Evolutionary conservation across 768 basidiomycete species (phyloP).

Genomic region (Termitomyces sp.): DNA sequence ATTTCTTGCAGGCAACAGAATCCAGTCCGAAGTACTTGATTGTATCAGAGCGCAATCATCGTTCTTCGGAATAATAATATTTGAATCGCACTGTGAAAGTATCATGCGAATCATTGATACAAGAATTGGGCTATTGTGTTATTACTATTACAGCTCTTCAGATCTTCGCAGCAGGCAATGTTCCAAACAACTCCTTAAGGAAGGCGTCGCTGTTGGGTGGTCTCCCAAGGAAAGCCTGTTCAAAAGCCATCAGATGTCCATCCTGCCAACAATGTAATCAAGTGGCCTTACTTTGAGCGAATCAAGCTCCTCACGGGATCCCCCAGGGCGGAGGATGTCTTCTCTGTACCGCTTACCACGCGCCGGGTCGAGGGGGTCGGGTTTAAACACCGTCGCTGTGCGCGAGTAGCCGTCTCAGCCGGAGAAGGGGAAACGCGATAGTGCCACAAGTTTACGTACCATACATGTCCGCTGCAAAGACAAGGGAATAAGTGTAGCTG

Average conservation of each 20-base stretch:
- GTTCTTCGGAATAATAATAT: not conserved
- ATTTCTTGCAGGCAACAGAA: too few relatives aligned
- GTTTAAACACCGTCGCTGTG: constrained; percentile 72
- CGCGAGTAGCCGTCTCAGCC: not conserved
- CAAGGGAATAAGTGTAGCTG: constrained; percentile 69
- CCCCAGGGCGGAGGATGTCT: constrained; percentile 71
- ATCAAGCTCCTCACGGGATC: constrained; percentile 75
- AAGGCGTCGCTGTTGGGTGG: constrained; percentile 75
- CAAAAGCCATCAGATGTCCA: not conserved
- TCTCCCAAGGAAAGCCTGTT: constrained; percentile 74
- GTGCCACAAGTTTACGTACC: constrained; percentile 20
- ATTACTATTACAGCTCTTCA: not conserved
- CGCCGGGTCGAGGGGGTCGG: constrained; percentile 66
- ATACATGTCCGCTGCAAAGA: constrained; percentile 60
- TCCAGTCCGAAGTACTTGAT: not conserved
- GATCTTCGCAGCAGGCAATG: constrained; percentile 21
- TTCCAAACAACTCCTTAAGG: constrained; percentile 59
- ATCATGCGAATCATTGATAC: not conserved
- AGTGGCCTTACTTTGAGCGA: constrained; percentile 57
- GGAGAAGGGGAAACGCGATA: not conserved
- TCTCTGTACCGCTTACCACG: constrained; percentile 69
- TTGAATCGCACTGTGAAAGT: not conserved
- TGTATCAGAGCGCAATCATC: too few relatives aligned
- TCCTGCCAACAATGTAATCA: not conserved
- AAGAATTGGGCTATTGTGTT: not conserved